phyloP scores from a whole-genome alignment of 208 protist genomes.

The Vickermania spadyakhi region DNA sequence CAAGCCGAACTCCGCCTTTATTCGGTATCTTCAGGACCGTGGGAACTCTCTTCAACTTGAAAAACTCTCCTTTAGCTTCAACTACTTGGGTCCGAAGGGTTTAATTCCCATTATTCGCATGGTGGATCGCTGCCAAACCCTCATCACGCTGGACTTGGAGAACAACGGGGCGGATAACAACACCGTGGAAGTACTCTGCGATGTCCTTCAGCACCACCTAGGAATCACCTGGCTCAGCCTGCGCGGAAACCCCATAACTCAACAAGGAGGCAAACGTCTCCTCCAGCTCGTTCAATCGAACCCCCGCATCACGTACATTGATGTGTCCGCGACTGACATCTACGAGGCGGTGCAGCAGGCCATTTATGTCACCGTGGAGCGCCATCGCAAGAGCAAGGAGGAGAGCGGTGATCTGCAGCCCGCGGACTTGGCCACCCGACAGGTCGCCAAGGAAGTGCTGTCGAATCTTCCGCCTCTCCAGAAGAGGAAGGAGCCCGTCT shows the following conservation, averaged over 20 bases:
- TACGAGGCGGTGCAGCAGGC: slow-evolving; percentile 58
- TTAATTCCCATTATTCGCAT: slow-evolving; percentile 74
- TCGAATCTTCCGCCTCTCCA: not conserved
- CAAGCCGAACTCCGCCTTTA: slow-evolving; percentile 70
- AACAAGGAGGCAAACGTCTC: slow-evolving; percentile 53
- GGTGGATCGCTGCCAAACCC: slow-evolving; percentile 69
- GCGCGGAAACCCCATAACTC: slow-evolving; percentile 74
- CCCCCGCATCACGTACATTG: slow-evolving; percentile 52
- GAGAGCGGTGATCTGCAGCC: not conserved
- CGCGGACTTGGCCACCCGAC: not conserved
- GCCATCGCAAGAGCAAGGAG: slow-evolving; percentile 17
- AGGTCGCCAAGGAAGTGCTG: not conserved
- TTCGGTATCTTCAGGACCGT: slow-evolving; percentile 48
- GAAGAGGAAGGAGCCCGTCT: not conserved
- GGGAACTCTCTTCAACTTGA: slow-evolving; percentile 17
- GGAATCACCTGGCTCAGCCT: slow-evolving; percentile 55
- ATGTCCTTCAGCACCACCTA: slow-evolving; percentile 58
- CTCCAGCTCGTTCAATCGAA: slow-evolving; percentile 68
- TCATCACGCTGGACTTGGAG: slow-evolving; percentile 60
- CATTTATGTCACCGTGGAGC: slow-evolving; percentile 32
- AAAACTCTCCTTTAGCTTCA: slow-evolving; percentile 41
- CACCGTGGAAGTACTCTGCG: slow-evolving; percentile 48
- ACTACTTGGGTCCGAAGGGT: slow-evolving; percentile 87
- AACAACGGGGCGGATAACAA: slow-evolving; percentile 83
- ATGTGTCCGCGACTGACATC: slow-evolving; percentile 68